A percentile compares a stretch with the other conserved stretches of the same genome.
These are phyloP conservation scores for Penicillium digitatum DNA, from an alignment of 2,329 filamentous ascomycete species.

Conservation along the genomic window DNA sequence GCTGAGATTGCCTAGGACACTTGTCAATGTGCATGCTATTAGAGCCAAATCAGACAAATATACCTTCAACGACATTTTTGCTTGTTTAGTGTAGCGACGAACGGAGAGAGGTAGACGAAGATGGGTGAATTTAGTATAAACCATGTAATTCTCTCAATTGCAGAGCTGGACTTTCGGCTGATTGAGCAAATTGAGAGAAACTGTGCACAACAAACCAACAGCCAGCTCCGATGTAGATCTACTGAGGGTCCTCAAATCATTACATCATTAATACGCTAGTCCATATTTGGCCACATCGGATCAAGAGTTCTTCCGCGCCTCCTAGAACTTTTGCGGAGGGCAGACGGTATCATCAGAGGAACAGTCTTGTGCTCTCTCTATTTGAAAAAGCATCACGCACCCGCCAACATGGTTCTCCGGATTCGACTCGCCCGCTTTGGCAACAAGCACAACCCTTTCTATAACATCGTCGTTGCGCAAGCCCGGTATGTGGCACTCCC, in stretches of 20 bases:
- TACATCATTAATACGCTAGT: conserved; percentile 27
- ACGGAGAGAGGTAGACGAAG: conserved; percentile 10
- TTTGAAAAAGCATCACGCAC: conserved; percentile 4
- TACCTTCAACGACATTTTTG: conserved; percentile 44
- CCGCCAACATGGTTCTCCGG: conserved; percentile 74
- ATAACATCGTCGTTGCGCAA: conserved; percentile 95
- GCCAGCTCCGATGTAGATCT: not conserved
- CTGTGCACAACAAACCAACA: not conserved
- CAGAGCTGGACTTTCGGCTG: not conserved
- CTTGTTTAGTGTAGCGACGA: conserved; percentile 28
- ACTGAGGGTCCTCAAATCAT: conserved; percentile 16
- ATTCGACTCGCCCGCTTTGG: conserved; percentile 94
- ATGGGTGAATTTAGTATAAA: conserved; percentile 18
- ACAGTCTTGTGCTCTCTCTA: not conserved
- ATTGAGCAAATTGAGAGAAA: not conserved
- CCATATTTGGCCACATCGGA: conserved; percentile 20
- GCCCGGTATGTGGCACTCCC: conserved; percentile 62
- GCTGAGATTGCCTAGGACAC: conserved; percentile 69
- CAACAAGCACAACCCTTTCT: conserved; percentile 81
- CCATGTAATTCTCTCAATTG: conserved; percentile 23
- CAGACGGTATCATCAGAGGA: conserved; percentile 9
- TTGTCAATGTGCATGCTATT: not conserved
- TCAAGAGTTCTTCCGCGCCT: conserved; percentile 24
- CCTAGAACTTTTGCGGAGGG: conserved; percentile 30
- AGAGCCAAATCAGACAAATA: not conserved